A percentile compares a stretch with the other conserved stretches of the same genome.
These are phyloP conservation scores for Tilletiopsis washingtonensis DNA, from an alignment of 1,284 basidiomycete genomes.

Conservation along the genomic window DNA sequence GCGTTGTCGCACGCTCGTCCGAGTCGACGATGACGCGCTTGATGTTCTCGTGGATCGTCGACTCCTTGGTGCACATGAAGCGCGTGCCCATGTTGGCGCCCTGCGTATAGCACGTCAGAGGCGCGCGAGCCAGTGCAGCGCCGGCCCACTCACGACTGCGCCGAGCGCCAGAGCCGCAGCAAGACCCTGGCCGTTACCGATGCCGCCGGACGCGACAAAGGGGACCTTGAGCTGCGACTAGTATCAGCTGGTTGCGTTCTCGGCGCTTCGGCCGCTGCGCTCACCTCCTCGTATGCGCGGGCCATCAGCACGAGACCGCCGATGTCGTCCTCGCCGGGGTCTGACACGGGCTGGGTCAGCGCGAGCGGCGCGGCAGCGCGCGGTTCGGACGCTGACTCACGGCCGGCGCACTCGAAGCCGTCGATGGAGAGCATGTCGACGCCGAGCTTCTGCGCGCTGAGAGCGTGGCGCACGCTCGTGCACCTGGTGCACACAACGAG, in stretches of 20 bases:
- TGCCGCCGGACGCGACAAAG: constrained; percentile 76
- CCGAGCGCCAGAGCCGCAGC: constrained; percentile 75
- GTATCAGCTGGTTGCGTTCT: no score
- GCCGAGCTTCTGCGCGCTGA: constrained; percentile 68
- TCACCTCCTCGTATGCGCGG: constrained; percentile 76
- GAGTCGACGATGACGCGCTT: constrained; percentile 80
- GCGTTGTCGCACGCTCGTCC: constrained; percentile 62
- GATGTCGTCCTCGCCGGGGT: constrained; percentile 91
- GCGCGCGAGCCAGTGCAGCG: no score
- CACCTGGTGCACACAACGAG: no score
- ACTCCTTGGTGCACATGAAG: constrained; percentile 64
- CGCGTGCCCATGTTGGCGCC: constrained; percentile 47
- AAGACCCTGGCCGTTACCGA: constrained; percentile 59
- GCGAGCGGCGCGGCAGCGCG: no score
- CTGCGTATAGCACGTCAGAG: no score
- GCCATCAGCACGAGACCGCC: constrained; percentile 84
- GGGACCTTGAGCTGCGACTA: no score
- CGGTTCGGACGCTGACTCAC: no score
- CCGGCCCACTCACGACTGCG: no score
- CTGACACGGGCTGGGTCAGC: no score
- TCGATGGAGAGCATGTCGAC: constrained; percentile 62
- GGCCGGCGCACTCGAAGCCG: constrained; percentile 63
- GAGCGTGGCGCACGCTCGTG: constrained; percentile 56
- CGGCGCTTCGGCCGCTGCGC: no score
- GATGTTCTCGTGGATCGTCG: constrained; percentile 80